Percentiles rank a stretch among this genome's conserved stretches.
phyloP scores from a whole-genome alignment of 495 filamentous ascomycete genomes.

The Talaromyces stipitatus region DNA sequence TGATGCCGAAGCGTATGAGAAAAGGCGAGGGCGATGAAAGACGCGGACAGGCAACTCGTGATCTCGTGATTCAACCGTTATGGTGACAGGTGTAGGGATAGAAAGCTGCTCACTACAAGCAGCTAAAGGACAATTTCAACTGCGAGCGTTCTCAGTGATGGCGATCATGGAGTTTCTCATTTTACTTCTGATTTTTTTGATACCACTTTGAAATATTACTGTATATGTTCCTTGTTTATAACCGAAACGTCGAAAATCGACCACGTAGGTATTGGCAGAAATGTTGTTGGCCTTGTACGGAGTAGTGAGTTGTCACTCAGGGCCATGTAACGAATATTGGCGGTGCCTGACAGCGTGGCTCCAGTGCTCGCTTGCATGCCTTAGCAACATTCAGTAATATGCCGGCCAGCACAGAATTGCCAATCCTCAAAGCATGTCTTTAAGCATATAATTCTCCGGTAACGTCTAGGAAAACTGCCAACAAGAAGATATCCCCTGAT shows the following conservation, averaged over 20 bases:
- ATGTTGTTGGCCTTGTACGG: neutral
- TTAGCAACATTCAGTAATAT: neutral
- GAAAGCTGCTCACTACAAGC: neutral
- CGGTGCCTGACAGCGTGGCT: slow-evolving; percentile 1
- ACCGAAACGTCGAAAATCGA: neutral
- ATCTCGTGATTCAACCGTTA: too few species aligned
- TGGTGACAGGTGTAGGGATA: too few species aligned
- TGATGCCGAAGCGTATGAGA: neutral
- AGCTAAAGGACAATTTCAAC: neutral
- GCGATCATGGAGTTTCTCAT: neutral
- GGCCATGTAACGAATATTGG: neutral
- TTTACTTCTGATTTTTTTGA: neutral
- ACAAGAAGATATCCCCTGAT: neutral
- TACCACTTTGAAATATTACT: neutral
- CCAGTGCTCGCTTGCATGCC: neutral
- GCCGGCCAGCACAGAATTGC: neutral
- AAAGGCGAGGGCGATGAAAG: neutral
- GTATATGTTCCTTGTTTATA: neutral
- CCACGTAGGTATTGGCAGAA: neutral
- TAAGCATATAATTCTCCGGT: neutral
- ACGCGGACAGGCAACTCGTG: too few species aligned
- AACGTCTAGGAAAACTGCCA: neutral
- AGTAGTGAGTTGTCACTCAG: neutral
- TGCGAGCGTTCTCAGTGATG: neutral
- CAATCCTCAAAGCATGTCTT: neutral